Evolutionary conservation across 768 basidiomycete species (phyloP), one percentile per base, ranked within the genome.

Genomic region (Phylloporus arenicola): DNA sequence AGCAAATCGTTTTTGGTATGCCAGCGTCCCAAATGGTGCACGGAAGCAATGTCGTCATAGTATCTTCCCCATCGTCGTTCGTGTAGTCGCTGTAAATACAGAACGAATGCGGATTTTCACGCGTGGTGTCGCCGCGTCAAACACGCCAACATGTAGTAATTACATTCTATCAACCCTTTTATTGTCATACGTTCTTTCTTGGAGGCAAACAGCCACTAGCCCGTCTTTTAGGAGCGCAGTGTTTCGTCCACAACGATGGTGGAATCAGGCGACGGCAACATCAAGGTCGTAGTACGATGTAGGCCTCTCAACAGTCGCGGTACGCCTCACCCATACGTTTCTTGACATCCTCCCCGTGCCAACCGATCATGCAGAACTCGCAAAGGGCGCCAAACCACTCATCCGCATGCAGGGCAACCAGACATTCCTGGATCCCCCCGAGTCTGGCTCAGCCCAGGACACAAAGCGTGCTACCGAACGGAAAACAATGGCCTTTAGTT

Each of bases 401-500:
- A 88, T 99, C 58, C 84, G 90, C 33, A 99, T 99, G 93, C 76
- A 85, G 58, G 93, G 92, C 34, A 92, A 91, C 73, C 86, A 91
- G 69, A 97, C 94, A 2, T 80, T 92, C 65, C 72, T 97, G 52
- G 88, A 94, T 68, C 92, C 94, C 16, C 94, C 94, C 27, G 91
- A 94, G 61, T 16, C 67, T 13, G 87, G 86, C 37, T 83, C 84
- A 4, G 57, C 73, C 35, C 83, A 82, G 63, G 80, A 83, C 62
- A 68, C 79, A 17, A 89, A 88, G 61, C 87, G 90, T 62, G 88
- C 92, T 16, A 85, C 88, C 8, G 94, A 96, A 69, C 83, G 90
- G 59, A 95, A 88, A 73, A 80, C 84, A 6, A 87, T 93, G 82
- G 69, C 79, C 0, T 98, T 98, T 70, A 86, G 88, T 55, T 98